Percentiles rank a stretch among this genome's conserved stretches.
These are phyloP conservation scores for Curvularia sp. DNA, from an alignment of 2,329 filamentous ascomycete genomes.

Conservation along the genomic window DNA sequence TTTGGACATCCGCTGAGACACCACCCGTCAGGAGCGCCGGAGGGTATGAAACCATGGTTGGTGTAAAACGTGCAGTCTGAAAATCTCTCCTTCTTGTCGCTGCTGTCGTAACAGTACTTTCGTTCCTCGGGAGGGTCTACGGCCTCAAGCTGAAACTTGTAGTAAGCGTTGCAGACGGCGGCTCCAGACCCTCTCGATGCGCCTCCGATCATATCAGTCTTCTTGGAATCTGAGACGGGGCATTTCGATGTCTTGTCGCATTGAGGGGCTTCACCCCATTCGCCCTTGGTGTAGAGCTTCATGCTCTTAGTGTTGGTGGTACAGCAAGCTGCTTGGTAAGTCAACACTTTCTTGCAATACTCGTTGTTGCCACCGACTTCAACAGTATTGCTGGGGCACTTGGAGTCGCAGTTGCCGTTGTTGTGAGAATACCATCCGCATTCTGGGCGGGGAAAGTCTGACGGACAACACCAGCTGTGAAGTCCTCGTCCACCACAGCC, in stretches of 20 bases:
- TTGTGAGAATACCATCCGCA: not conserved
- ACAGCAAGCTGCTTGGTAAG: conserved; percentile 1
- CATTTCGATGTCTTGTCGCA: not conserved
- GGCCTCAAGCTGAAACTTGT: too few species aligned
- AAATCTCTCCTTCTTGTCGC: too few species aligned
- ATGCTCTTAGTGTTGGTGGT: not conserved
- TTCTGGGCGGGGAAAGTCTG: not conserved
- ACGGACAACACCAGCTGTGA: not conserved
- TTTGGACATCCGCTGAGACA: too few species aligned
- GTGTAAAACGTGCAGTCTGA: too few species aligned
- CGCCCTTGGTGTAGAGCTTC: not conserved
- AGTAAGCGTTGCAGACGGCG: not conserved
- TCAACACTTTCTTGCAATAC: not conserved
- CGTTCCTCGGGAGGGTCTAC: not conserved
- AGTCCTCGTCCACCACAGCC: not conserved
- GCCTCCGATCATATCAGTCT: not conserved
- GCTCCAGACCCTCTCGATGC: not conserved
- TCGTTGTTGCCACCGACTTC: not conserved
- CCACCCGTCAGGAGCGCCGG: too few species aligned
- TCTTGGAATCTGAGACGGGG: not conserved
- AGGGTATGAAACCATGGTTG: too few species aligned
- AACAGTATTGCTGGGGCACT: not conserved
- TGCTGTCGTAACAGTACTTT: conserved; percentile 2
- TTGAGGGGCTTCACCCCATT: not conserved
- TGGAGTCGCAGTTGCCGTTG: not conserved